Base-by-base conservation (phyloP, 805 yeast genomes). In the Kazachstania viticola region DNA sequence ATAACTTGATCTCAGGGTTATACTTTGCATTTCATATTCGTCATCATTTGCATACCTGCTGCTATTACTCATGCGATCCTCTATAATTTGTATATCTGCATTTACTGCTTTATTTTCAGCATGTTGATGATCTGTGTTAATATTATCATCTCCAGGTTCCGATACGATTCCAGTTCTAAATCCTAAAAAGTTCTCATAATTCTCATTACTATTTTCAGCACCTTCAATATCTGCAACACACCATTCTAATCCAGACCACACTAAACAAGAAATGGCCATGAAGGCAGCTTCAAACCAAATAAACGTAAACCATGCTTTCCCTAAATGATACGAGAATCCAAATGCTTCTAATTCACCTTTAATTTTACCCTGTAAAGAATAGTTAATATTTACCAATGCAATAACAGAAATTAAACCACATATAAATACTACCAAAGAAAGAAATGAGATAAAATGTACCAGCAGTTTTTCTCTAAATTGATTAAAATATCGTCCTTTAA, bases 181-280 rank as follows among this genome's bases (percentile, higher is more conserved):
- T 19, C 22, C 22, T 11, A 7, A 19, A 11, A 11, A 19, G 7
- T 19, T 19, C 9, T 19, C n/a, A n/a, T n/a, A n/a, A n/a, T n/a
- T n/a, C n/a, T 19, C 22, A 11, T 19, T 19, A 19, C 22, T 11
- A 23, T 9, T n/a, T 23, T 8, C 14, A 9, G 31, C 9, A 22
- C 17, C 28, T 13, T 34, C 33, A 12, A 25, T 33, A 26, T 39
- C 45, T 5, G 46, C 29, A 6, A 54, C 33, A 38, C 60, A 54
- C 60, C 60, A 54, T 39, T 51, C 60, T 8, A 53, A 31, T 23
- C 60, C 60, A 4, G 55, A 44, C 58, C 60, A 54, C 3, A 48
- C 42, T 6, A 49, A 32, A 21, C 50, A 42, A 11, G 54, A 46
- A 2, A 51, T 26, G 9, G 39, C 29, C 9, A 46, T 35, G 18